Percentiles rank a stretch among this genome's conserved stretches.
Conservation (phyloP, 2,329 filamentous ascomycete species). For the Thyridium curvatum region DNA sequence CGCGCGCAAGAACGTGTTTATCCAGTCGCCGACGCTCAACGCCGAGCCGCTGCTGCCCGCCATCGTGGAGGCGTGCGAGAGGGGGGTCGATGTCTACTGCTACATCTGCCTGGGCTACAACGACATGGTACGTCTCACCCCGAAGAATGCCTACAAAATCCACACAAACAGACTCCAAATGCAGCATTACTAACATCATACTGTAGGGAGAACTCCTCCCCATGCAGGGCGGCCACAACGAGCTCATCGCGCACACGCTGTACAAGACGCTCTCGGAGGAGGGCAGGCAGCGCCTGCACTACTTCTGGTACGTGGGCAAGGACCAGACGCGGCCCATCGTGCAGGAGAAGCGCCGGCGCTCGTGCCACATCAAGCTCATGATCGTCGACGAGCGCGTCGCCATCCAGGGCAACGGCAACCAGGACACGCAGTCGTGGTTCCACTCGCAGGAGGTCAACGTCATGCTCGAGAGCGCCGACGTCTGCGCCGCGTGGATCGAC, state of each 20-base stretch:
- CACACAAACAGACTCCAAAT: no score
- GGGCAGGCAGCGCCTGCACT: constrained; percentile 45
- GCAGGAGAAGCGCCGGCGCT: constrained; percentile 57
- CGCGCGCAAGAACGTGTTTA: constrained; percentile 60
- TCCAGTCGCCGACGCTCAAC: constrained; percentile 73
- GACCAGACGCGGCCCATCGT: constrained; percentile 64
- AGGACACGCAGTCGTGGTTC: constrained; percentile 76
- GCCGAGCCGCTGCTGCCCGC: constrained; percentile 60
- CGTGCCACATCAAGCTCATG: constrained; percentile 73
- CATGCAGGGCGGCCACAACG: constrained; percentile 69
- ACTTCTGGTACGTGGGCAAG: constrained; percentile 68
- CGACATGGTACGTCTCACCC: constrained; percentile 49
- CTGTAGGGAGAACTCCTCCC: constrained; percentile 66
- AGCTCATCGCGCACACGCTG: constrained; percentile 58
- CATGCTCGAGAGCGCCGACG: constrained; percentile 57
- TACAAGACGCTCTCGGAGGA: constrained; percentile 44
- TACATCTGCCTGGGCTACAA: constrained; percentile 78
- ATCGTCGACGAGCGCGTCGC: constrained; percentile 64
- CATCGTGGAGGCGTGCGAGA: constrained; percentile 56
- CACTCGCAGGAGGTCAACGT: constrained; percentile 75
- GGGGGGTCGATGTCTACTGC: constrained; percentile 61
- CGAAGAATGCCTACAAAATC: no score
- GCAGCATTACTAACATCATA: no score
- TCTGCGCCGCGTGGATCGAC: constrained; percentile 60
- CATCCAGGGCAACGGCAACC: constrained; percentile 70